phyloP scores from a whole-genome alignment of 2,329 filamentous ascomycete genomes.

The Teratosphaeria nubilosa region DNA sequence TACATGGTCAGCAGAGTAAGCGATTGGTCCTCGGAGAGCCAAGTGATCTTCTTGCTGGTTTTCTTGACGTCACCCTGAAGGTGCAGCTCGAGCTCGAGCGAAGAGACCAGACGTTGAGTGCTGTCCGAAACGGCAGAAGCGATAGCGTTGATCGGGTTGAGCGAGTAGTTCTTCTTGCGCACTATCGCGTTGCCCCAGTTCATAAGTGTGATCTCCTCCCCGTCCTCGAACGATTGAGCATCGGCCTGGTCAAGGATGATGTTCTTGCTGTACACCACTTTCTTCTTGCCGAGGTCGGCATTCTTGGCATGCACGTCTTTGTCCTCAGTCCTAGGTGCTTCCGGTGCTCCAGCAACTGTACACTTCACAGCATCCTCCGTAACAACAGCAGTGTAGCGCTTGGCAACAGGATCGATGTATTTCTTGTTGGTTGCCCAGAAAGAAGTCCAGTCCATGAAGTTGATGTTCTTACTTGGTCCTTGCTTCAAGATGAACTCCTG shows the following conservation, averaged over 20 bases:
- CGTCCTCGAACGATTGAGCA: conserved; percentile 65
- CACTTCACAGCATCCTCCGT: conserved; percentile 54
- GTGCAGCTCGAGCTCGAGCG: conserved; percentile 74
- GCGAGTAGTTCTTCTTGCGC: conserved; percentile 48
- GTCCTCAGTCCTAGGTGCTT: conserved; percentile 51
- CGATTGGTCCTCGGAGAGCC: conserved; percentile 70
- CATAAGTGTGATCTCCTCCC: conserved; percentile 93
- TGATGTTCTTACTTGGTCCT: conserved; percentile 73
- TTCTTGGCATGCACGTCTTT: conserved; percentile 89
- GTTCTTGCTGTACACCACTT: conserved; percentile 65
- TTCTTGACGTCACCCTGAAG: conserved; percentile 88
- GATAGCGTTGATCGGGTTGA: conserved; percentile 34
- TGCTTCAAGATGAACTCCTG: conserved; percentile 79
- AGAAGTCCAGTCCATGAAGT: conserved; percentile 71
- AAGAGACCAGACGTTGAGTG: conserved; percentile 50
- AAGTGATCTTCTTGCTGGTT: conserved; percentile 94
- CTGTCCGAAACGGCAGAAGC: conserved; percentile 37
- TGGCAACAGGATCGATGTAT: conserved; percentile 40
- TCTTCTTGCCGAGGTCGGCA: conserved; percentile 71
- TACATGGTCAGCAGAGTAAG: conserved; percentile 76
- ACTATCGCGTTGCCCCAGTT: conserved; percentile 89
- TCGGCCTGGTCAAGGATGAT: conserved; percentile 82
- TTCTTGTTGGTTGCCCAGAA: conserved; percentile 47
- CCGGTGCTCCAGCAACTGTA: conserved; percentile 21
- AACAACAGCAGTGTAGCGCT: conserved; percentile 47